Base-by-base conservation (phyloP, 495 filamentous ascomycete species). In the Hypoxylon rickii region DNA sequence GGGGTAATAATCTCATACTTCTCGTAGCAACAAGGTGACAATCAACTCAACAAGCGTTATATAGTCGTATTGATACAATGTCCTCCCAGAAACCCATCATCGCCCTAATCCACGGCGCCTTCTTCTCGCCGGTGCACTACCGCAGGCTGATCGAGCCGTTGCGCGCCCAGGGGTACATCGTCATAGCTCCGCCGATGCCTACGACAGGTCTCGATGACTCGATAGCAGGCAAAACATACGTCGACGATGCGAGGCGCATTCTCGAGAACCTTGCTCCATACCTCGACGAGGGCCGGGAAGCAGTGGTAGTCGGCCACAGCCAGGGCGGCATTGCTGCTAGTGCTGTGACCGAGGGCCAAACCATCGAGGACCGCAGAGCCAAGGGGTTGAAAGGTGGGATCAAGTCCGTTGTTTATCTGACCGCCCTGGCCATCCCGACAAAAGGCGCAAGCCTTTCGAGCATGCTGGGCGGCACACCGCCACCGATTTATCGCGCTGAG, bases 81-180 rank as follows among this genome's bases (percentile, higher is more conserved):
- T 24, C 49, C 16, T 64, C 60, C 0, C 44, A 24, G 13, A 68
- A 66, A 31, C 76, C 75, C 24, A 67, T 70, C 13, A 70, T 76
- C 52, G 62, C 76, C 54, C 52, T 79, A 22, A 63, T 77, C 56
- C 75, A 78, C 38, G 75, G 76, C 42, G 74, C 75, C 26, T 79
- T 74, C 72, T 72, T 76, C 53, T 63, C 65, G 2, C 73, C 73
- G 4, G n/a, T 68, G 32, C 70, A 72, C 61, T 79, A 77, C 64
- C 41, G 56, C 13, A 51, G 31, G 22, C 68, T 74, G 47, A 69
- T 68, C 53, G 47, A 63, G 26, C 64, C 67, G 12, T 71, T 78
- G 4, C 39, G 64, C 52, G 40, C 47, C 20, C 64, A 54, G 19
- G 72, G 73, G 21, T 77, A 73, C 58, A 42, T 54, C 44, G 75